Base-by-base conservation (phyloP, 2,329 filamentous ascomycete genomes). In the Cladosporium sp. region DNA sequence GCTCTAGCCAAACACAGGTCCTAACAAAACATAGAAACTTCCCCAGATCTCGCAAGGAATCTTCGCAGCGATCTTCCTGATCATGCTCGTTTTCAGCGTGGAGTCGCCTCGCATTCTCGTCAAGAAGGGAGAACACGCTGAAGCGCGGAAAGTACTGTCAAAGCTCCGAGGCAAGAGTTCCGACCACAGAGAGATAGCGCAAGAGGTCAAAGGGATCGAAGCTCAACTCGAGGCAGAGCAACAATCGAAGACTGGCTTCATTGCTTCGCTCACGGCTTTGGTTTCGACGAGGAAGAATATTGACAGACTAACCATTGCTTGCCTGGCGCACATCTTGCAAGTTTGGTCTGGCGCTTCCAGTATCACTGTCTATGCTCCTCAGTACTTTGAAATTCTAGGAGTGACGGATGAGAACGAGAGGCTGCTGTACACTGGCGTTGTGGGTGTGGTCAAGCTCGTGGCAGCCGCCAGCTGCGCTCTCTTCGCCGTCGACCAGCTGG, bases 401-500 rank as follows among this genome's bases (percentile, higher is more conserved):
- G 80, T 86, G 41, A 79, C 76, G 1, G 85, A 85, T 8, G 76
- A 77, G 36, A 77, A 83, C 36, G 82, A 88, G 65, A 80, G 80
- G 36, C 77, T 89, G 0, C 79, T 89, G 19, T 79, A 86, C 13
- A 89, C 85, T 0, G 85, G 80, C 3, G 80, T 91, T 42, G 88
- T 89, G 44, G 86, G 87, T 40, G 78, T 89, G 48, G 74, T 89
- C 59, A 90, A 90, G 64, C 78, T 90, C 43, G 64, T 80, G 4
- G 76, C 83, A 0, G 80, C 84, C 15, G 64, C 89, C 22, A 56
- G 79, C 36, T 90, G 86, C 63, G 85, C 86, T 0, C 75, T 89
- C 40, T 88, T 90, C 76, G 77, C 90, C 5, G 84, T 90, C 56
- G 87, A 90, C 58, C 80, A 86, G 43, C 83, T 90, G 56, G 87